Evolutionary conservation across 2,329 filamentous ascomycete genomes (phyloP).

Genomic region (Verticillium nonalfalfae): DNA sequence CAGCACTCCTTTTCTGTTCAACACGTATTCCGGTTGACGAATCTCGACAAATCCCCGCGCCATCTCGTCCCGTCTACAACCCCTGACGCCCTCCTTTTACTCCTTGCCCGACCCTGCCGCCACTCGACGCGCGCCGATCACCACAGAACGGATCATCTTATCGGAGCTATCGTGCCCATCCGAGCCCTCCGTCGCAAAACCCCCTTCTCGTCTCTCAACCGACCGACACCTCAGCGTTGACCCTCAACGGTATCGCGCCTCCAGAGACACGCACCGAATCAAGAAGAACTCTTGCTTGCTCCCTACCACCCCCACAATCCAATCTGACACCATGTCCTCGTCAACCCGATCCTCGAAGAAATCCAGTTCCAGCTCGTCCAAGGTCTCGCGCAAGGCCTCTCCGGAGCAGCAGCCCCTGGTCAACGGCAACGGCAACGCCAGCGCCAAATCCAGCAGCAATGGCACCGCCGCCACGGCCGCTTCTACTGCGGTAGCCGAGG

Average conservation of each 20-base stretch:
- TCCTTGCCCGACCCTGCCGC: neutral
- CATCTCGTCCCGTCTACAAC: neutral
- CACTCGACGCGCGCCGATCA: neutral
- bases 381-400: conserved; percentile 1
- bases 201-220: neutral
- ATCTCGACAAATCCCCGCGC: neutral
- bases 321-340: neutral
- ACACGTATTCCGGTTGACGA: neutral
- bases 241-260: neutral
- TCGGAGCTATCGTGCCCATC: neutral
- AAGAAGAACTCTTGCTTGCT: neutral
- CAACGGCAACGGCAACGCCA: conserved; percentile 30
- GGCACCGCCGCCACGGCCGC: conserved; percentile 24
- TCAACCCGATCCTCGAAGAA: neutral
- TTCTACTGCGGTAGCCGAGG: conserved; percentile 24
- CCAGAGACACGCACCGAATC: neutral
- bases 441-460: conserved; percentile 33
- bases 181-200: neutral
- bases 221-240: neutral
- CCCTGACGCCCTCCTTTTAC: neutral
- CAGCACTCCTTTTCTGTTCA: neutral
- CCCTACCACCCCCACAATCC: neutral
- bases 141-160: neutral
- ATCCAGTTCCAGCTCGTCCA: neutral
- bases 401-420: neutral